Percentiles rank a stretch among this genome's conserved stretches.
Conservation (phyloP, 2,329 filamentous ascomycete species). For the Xylariaceae sp. region DNA sequence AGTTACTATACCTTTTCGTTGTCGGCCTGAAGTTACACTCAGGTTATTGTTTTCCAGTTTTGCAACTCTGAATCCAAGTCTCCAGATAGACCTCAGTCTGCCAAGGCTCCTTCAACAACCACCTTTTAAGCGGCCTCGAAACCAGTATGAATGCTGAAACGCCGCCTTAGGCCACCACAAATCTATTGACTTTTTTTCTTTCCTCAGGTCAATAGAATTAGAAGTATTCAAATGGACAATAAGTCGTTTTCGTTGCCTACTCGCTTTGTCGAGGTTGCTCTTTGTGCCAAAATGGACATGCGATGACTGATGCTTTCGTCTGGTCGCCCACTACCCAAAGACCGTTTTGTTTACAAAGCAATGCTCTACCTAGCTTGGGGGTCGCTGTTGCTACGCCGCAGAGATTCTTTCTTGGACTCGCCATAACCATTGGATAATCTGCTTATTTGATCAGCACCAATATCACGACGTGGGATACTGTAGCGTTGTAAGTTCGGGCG, state of each 20-base stretch:
- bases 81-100: neutral
- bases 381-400: neutral
- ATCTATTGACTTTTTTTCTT: neutral
- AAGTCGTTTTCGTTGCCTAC: neutral
- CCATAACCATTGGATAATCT: too few relatives aligned
- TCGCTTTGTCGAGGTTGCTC: constrained; percentile 12
- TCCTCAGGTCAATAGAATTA: neutral
- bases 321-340: neutral
- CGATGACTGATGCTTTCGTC: constrained; percentile 17
- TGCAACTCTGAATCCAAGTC: neutral
- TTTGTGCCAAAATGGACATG: constrained; percentile 1
- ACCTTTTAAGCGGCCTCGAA: neutral
- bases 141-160: neutral
- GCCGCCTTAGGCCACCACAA: neutral
- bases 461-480: neutral
- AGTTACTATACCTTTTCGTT: neutral
- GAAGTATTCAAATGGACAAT: constrained; percentile 2
- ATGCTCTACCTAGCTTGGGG: neutral
- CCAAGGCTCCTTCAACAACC: neutral
- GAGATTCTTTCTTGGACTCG: neutral
- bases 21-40: neutral
- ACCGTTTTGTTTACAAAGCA: constrained; percentile 9
- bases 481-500: neutral
- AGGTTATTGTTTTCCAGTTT: neutral
- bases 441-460: neutral